Evolutionary conservation across 768 basidiomycete species (phyloP), one percentile per base, ranked within the genome.

Genomic region (Exsudoporus frostii): DNA sequence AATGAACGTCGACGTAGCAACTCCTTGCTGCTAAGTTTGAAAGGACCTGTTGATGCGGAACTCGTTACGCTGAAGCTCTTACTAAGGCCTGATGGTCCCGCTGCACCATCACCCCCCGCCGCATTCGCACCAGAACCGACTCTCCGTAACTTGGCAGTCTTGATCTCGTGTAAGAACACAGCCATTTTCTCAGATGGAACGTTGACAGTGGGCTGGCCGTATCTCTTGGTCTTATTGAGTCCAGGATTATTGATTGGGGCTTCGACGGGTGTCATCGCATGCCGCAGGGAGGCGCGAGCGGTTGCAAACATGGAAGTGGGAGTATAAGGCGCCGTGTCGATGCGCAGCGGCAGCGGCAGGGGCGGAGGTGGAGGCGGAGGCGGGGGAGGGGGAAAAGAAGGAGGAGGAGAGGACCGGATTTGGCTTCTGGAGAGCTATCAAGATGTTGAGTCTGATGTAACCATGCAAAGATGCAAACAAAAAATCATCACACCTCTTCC

Each of bases 181-280:
- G 85, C 86, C 86, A 92, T 90, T 66, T 91, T 88, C 55, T 91
- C 90, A 2, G 85, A 78, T 0, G 87, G 79, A 10, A 92, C 76
- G n/a, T 85, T 86, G 11, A 90, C 74, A 0, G 86, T 82, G 0
- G 89, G 84, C 52, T 80, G 79, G 7, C 85, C 85, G 14, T 78
- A 67, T 48, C 80, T 79, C 49, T 63, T 71, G 33, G 67, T 51
- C 34, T 74, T 76, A 1, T 63, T 56, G 6, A 50, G 51, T 14
- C 69, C 58, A 6, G 69, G 75, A 10, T 63, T 71, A 59, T 86
- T 88, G 49, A 89, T 89, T 1, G 88, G 84, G 0, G 81, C 82
- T 65, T 89, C 88, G 17, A 78, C 71, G 0, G 88, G 87, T 37
- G 59, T 67, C 56, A 70, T 61, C 11, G 64, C 56, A 17, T 76